Evolutionary conservation across 176 grass and related monocot genomes (phyloP).

Genomic region (Carex littledalei): DNA sequence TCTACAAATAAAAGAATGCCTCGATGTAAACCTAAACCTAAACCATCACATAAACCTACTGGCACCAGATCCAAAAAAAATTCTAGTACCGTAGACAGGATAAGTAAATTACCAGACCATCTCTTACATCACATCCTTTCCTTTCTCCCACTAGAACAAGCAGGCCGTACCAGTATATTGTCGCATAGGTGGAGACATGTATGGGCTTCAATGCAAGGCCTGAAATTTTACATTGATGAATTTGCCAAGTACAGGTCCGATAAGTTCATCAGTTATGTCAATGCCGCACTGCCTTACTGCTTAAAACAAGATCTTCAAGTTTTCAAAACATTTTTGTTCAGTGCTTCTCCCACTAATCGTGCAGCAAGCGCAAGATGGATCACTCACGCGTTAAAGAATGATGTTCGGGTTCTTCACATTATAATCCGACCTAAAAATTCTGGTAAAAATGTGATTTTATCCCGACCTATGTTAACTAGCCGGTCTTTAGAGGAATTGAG

Average conservation of each 20-base stretch:
- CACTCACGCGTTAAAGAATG: conserved; percentile 3
- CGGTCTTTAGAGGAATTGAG: conserved; percentile 1
- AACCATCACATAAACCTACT: background rate
- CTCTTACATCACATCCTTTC: conserved; percentile 18
- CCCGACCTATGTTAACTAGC: conserved; percentile 3
- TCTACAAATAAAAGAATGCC: background rate
- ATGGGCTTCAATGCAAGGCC: conserved; percentile 8
- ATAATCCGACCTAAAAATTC: conserved; percentile 12
- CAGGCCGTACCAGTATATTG: conserved; percentile 8
- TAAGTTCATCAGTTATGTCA: conserved; percentile 4
- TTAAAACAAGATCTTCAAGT: conserved; percentile 18
- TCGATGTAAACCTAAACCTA: background rate
- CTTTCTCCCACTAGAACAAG: conserved; percentile 16
- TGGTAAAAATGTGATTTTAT: conserved; percentile 5
- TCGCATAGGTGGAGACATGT: conserved; percentile 23
- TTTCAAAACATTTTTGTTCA: conserved; percentile 18
- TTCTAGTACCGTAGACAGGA: background rate
- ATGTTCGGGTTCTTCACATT: conserved; percentile 15
- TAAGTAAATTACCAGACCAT: conserved; percentile 19
- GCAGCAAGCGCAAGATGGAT: conserved; percentile 14
- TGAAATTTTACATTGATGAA: conserved; percentile 11
- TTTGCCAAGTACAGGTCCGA: background rate
- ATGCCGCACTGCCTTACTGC: background rate
- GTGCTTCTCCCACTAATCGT: conserved; percentile 7
- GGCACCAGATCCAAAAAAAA: background rate